Percentiles rank a stretch among this genome's conserved stretches.
These are phyloP conservation scores for Rhodamnia rubescens DNA, from an alignment of 345 rosid genomes.

Conservation along the genomic window DNA sequence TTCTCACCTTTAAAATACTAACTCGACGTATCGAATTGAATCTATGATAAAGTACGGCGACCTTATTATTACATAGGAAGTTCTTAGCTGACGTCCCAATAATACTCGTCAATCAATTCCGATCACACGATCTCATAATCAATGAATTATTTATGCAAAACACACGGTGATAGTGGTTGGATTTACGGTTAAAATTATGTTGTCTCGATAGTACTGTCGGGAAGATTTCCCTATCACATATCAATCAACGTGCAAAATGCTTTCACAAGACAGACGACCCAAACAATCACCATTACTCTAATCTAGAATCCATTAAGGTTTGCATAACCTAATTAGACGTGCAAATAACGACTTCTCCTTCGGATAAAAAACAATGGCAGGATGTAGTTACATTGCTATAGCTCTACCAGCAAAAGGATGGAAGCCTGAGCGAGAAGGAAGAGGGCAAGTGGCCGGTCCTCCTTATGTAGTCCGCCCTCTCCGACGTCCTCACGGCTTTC, in stretches of 20 bases:
- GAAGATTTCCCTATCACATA: too few relatives aligned
- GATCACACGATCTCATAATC: too few relatives aligned
- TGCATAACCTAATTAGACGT: neutral
- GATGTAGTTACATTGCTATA: neutral
- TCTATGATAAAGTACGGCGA: too few relatives aligned
- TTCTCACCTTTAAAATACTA: too few relatives aligned
- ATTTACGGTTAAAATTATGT: too few relatives aligned
- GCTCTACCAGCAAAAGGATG: slow-evolving; percentile 67
- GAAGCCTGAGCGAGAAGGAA: slow-evolving; percentile 58
- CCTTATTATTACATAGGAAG: neutral
- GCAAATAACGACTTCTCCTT: neutral
- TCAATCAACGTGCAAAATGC: too few relatives aligned
- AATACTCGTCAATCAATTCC: too few relatives aligned
- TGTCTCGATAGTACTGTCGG: too few relatives aligned
- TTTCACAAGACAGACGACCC: neutral
- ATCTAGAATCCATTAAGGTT: neutral
- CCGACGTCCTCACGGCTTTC: slow-evolving; percentile 65
- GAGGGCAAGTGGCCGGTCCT: slow-evolving; percentile 82
- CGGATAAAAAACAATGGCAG: neutral
- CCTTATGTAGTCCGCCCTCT: slow-evolving; percentile 72
- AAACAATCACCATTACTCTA: neutral
- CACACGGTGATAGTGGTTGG: too few relatives aligned
- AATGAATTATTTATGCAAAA: too few relatives aligned
- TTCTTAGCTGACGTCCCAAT: too few relatives aligned
- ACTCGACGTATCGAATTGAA: too few relatives aligned